These are phyloP conservation scores for Lathyrus aphaca DNA, from an alignment of 306 rosid species.

Conservation along the genomic window DNA sequence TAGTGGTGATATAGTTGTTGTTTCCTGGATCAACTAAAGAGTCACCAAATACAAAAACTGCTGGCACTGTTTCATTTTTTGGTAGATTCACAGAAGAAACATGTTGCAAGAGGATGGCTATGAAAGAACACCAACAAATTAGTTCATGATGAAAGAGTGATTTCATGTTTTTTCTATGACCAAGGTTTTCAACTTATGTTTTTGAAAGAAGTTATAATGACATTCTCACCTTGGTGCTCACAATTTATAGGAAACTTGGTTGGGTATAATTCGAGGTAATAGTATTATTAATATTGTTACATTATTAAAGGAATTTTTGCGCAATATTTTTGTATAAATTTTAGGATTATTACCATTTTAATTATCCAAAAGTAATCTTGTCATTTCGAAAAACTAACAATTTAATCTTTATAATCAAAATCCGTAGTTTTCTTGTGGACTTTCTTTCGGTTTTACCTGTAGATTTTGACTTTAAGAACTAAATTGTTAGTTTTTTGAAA, in stretches of 20 bases:
- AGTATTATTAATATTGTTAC: background rate
- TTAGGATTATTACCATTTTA: too few species aligned
- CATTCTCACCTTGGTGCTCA: slow-evolving; percentile 16
- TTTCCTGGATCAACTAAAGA: slow-evolving; percentile 81
- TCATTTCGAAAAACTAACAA: too few species aligned
- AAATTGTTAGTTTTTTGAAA: too few species aligned
- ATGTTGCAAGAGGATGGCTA: slow-evolving; percentile 24
- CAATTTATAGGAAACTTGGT: slow-evolving; percentile 28
- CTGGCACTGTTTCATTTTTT: slow-evolving; percentile 55
- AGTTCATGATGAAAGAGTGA: background rate
- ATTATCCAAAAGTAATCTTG: too few species aligned
- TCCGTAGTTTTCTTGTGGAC: too few species aligned
- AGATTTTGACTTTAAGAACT: too few species aligned
- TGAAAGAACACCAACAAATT: slow-evolving; percentile 19
- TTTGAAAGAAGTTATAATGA: slow-evolving; percentile 9
- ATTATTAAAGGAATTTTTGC: too few species aligned
- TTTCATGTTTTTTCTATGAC: slow-evolving; percentile 28
- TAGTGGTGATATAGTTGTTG: slow-evolving; percentile 59
- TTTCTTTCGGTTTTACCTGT: too few species aligned
- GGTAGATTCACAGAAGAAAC: slow-evolving; percentile 32
- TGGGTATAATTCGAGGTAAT: background rate
- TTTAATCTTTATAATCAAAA: too few species aligned
- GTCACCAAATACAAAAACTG: slow-evolving; percentile 73
- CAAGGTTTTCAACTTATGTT: slow-evolving; percentile 5
- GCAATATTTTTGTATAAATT: too few species aligned